phyloP scores from a whole-genome alignment of 2,329 filamentous ascomycete species.

The Geosmithia morbida region DNA sequence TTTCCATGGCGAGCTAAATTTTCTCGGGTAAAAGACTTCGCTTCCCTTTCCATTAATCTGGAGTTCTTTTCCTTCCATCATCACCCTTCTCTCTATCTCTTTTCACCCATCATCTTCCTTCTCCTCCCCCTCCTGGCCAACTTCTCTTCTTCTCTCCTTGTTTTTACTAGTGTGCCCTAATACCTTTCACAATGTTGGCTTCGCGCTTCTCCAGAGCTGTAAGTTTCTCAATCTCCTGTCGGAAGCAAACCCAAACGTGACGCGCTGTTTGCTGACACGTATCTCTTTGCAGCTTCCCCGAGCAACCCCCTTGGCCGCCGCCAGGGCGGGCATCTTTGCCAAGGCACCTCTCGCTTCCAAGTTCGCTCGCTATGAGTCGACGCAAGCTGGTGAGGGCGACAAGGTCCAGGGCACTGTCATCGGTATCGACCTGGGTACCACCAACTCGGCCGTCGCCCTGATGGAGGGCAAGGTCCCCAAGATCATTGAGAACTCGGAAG shows the following conservation, averaged over 20 bases:
- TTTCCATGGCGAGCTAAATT: constrained; percentile 18
- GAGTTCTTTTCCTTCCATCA: constrained; percentile 4
- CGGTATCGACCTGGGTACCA: constrained; percentile 96
- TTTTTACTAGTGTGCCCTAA: constrained; percentile 18
- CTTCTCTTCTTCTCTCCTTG: constrained; percentile 16
- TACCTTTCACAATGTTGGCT: constrained; percentile 48
- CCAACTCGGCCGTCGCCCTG: constrained; percentile 91
- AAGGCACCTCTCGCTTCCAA: constrained; percentile 58
- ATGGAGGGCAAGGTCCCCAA: constrained; percentile 94
- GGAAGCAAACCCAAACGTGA: not conserved
- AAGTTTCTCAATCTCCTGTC: constrained; percentile 26
- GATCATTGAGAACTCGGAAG: constrained; percentile 97
- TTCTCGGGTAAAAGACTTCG: constrained; percentile 22
- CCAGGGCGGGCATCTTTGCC: constrained; percentile 51
- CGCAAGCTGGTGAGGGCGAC: constrained; percentile 31
- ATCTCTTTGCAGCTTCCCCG: constrained; percentile 52
- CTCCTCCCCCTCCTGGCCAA: constrained; percentile 13
- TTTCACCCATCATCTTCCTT: constrained; percentile 6
- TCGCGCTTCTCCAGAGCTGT: constrained; percentile 62
- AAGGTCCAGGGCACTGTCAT: constrained; percentile 96
- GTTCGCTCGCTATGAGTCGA: constrained; percentile 67
- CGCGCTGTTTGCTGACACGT: constrained; percentile 8
- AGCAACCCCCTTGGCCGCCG: constrained; percentile 47
- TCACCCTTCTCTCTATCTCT: constrained; percentile 5
- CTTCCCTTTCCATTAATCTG: constrained; percentile 3